Evolutionary conservation across 2,329 filamentous ascomycete species (phyloP), one percentile per base, ranked within the genome.

Genomic region (Pestalotiopsis sp.): DNA sequence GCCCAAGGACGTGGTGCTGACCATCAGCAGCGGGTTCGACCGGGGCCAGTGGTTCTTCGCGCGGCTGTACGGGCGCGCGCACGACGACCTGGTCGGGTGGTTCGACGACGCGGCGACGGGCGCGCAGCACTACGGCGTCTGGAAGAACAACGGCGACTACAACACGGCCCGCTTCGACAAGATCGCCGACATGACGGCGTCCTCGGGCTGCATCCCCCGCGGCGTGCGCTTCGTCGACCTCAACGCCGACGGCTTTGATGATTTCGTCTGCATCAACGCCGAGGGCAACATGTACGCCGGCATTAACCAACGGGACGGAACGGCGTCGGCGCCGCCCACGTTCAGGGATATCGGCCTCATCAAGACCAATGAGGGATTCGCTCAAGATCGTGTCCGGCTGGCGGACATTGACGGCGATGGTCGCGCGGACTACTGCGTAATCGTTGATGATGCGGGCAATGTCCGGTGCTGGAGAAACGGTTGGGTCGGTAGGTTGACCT

Each of bases 351-450:
- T 74, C n/a, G 72, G 71, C 23, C 45, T 69, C 12, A 69, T 76
- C 17, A 72, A 72, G 56, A 31, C 65, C 4, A 67, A 59, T n/a
- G 69, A 52, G 49, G 67, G 64, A 0, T 70, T 67, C 40, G 70
- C 65, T 4, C 49, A 64, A 49, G 68, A 57, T 11, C 62, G 70
- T 41, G 71, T 81, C 6, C 71, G 75, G 0, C 68, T 81, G 2
- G 79, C 70, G 0, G 79, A 81, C 69, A 75, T 79, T 3, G 78
- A 78, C 38, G 62, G 68, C 6, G 68, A 83, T 65, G 79, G 80
- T 0, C 73, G 80, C 0, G 60, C 74, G 0, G 81, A 82, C 68
- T 82, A 78, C 65, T 77, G 77, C 52, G 61, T 74, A 0, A 36
- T 36, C 4, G 59, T 77, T 2, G 71, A 72, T 1, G 71, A 69